Percentiles rank a stretch among this genome's conserved stretches.
These are phyloP conservation scores for Wickerhamiella dianesei DNA, from an alignment of 805 yeast genomes.

Conservation along the genomic window DNA sequence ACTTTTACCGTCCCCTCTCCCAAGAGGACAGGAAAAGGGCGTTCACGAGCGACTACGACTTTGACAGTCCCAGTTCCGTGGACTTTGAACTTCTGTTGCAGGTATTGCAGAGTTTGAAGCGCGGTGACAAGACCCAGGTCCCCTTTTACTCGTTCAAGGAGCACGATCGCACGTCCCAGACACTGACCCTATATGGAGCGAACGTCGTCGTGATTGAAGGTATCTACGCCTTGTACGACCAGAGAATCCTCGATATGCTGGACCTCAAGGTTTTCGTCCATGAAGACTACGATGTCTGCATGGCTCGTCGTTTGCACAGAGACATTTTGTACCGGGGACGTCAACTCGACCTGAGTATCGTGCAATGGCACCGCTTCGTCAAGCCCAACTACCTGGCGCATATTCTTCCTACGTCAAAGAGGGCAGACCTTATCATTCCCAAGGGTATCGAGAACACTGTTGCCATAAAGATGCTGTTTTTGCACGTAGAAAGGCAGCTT, in stretches of 20 bases:
- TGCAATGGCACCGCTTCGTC: conserved; percentile 83
- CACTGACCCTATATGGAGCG: conserved; percentile 79
- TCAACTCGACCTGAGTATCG: conserved; percentile 64
- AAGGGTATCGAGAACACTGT: conserved; percentile 70
- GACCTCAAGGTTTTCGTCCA: conserved; percentile 84
- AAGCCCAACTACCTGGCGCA: conserved; percentile 78
- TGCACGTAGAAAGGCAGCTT: conserved; percentile 65
- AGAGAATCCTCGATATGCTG: conserved; percentile 56
- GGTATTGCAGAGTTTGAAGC: conserved; percentile 51
- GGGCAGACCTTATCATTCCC: conserved; percentile 84
- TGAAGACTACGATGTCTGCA: conserved; percentile 84
- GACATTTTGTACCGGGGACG: conserved; percentile 81
- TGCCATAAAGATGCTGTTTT: conserved; percentile 68
- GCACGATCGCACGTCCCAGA: conserved; percentile 49
- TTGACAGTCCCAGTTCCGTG: conserved; percentile 74
- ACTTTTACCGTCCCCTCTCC: conserved; percentile 69
- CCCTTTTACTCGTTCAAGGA: conserved; percentile 56
- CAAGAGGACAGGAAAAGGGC: conserved; percentile 51
- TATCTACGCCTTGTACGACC: conserved; percentile 65
- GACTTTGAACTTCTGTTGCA: conserved; percentile 62
- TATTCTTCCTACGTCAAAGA: conserved; percentile 60
- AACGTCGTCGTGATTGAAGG: conserved; percentile 90
- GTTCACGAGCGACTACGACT: conserved; percentile 58
- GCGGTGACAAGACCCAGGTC: conserved; percentile 51
- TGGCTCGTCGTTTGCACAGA: conserved; percentile 74